Evolutionary conservation across 2,329 filamentous ascomycete species (phyloP), one percentile per base, ranked within the genome.

Genomic region (Fusarium stilboides): DNA sequence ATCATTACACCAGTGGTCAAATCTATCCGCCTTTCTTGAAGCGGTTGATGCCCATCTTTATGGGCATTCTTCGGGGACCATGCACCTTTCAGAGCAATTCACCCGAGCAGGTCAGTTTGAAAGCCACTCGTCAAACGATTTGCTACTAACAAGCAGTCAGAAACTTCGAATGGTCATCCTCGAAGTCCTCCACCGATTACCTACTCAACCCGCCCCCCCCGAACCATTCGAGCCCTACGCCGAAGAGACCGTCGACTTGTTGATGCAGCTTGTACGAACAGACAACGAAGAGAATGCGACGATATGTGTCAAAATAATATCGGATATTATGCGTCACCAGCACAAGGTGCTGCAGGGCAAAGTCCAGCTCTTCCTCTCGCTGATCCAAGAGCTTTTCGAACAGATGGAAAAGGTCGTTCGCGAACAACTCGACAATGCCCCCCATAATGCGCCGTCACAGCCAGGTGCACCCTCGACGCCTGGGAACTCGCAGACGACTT

Each of bases 281-380:
- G 96, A 99, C 80, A 99, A 99, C 75, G 96, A 99, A 81, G 96
- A 99, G 68, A 99, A 99, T 85, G 96, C 95, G 3, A 94, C 97
- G n/a, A 84, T 99, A 67, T 98, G 95, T 78, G 94, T 99, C 82
- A 99, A 99, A 85, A 97, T 95, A 15, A 94, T 97, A 52, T 98
- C 97, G 84, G 96, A 99, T 77, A 91, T 98, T 69, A 94, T 97
- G 86, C 91, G 96, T 49, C 94, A 97, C 77, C 95, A 98, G 80
- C 89, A 91, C 59, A 97, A 95, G 81, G 90, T 91, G 26, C 89
- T 98, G 9, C 80, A 81, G 42, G 86, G 88, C 60, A 94, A 93
- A 77, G 94, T 98, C 5, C 95, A 98, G 79, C 87, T 90, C 4
- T 99, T 99, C 79, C 83, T 99, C 62, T 90, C 91, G 57, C 85